These are phyloP conservation scores for Solanum gandarillasii DNA, from an alignment of 257 asterid genomes.

Conservation along the genomic window DNA sequence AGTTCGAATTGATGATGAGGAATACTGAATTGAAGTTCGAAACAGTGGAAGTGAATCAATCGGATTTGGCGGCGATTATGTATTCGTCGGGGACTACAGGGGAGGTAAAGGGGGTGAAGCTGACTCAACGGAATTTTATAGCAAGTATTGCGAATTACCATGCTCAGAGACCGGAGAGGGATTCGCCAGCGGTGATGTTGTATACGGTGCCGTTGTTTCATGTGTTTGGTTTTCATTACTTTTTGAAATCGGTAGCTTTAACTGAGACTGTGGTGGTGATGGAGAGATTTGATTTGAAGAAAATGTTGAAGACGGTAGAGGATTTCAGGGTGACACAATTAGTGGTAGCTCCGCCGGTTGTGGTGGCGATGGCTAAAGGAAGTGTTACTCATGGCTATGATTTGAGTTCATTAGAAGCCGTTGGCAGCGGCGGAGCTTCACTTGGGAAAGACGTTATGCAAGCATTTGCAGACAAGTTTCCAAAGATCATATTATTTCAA, in stretches of 20 bases:
- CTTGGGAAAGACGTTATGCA: slow-evolving; percentile 24
- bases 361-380: slow-evolving; percentile 42
- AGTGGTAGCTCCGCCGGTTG: slow-evolving; percentile 44
- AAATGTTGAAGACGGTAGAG: slow-evolving; percentile 38
- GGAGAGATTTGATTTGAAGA: slow-evolving; percentile 36
- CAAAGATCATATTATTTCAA: slow-evolving; percentile 24
- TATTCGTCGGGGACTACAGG: slow-evolving; percentile 73
- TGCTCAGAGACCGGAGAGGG: slow-evolving; percentile 4
- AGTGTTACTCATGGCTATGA: slow-evolving; percentile 14
- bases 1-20: slow-evolving; percentile 29
- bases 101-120: slow-evolving; percentile 36
- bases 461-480: slow-evolving; percentile 25
- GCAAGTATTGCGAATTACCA: slow-evolving; percentile 11
- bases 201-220: slow-evolving; percentile 43
- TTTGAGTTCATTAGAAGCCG: slow-evolving; percentile 34
- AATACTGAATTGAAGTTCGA: not conserved
- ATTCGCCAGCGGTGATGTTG: slow-evolving; percentile 16
- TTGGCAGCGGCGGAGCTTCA: slow-evolving; percentile 45
- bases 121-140: slow-evolving; percentile 45
- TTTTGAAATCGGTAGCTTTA: slow-evolving; percentile 32
- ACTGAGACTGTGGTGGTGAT: slow-evolving; percentile 42
- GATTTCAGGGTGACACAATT: slow-evolving; percentile 28
- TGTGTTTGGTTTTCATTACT: slow-evolving; percentile 26
- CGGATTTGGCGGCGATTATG: slow-evolving; percentile 45
- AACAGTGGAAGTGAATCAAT: slow-evolving; percentile 21